Evolutionary conservation across 2,329 filamentous ascomycete genomes (phyloP), one percentile per base, ranked within the genome.

Genomic region (Colletotrichum godetiae): DNA sequence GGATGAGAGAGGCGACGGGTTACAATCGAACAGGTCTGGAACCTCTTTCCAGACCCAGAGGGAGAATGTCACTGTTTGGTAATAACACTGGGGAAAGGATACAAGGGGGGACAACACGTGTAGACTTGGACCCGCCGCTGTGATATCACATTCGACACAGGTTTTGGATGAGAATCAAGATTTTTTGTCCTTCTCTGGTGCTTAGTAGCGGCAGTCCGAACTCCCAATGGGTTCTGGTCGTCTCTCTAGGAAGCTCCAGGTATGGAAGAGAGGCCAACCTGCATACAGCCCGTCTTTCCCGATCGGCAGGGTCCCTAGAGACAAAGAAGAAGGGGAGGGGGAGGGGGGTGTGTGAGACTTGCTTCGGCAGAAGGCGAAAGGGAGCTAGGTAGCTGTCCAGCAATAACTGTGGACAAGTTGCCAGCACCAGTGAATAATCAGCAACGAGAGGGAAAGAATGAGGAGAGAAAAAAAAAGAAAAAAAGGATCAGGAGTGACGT

Each of bases 121-220:
- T 58, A 24, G 56, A 58, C 56, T 58, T 49, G 52, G 62, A 53
- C 62, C 62, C 46, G 66, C 63, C 42, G 60, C 58, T 72, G 67
- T 75, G 74, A 74, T 75, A 71, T 74, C 72, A 75, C 72, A 58
- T 29, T 55, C 59, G 52, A 57, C 63, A 64, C 61, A 64, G 49
- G 49, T 64, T 42, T 55, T 55, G 61, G 49, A 33, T 29, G 42
- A 29, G 49, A 64, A 55, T 49, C 46, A 64, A 29, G 60, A 52
- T 49, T 52, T 31, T 49, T 10, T 37, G 35, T 10, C n/a, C 42
- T 22, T 5, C 8, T 29, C 27, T 29, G 27, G 4, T 22, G 19
- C 19, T 49, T 19, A n/a, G 42, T 1, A n/a, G 42, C 42, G 42
- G 15, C 42, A 27, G 42, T 70, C 62, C 35, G 31, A 71, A 71